Base-by-base conservation (phyloP, 768 basidiomycete species). In the Boletellus sp. region DNA sequence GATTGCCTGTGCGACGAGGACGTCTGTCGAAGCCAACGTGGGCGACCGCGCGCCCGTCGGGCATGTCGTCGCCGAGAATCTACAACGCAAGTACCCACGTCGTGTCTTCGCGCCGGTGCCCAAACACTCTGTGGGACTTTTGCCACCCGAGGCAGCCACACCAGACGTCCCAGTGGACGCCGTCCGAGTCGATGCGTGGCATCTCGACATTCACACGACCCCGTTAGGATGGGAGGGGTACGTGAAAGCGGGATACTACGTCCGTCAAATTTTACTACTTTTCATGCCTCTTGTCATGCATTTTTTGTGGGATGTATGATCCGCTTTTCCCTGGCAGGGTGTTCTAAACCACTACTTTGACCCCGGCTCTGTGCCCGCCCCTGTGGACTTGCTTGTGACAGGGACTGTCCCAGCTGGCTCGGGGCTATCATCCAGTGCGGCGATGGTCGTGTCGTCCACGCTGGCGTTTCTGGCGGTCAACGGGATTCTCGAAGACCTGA, bases 361-460 rank as follows among this genome's bases (percentile, higher is more conserved):
- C 16, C 47, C 59, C 3, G 52, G 51, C 8, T 58, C 58, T 3
- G 61, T 56, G 8, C 86, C 85, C 11, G 67, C 77, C 13, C 78
- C 84, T 4, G 80, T 87, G n/a, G 81, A 93, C 56, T 57, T 92
- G 10, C 74, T 93, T 4, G 81, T 91, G 11, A 83, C 84, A 0
- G 94, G 94, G 1, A 80, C 84, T 11, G 86, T 96, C 3, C 93
- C 93, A 0, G 79, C 89, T 2, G 94, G 92, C 0, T 87, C 89
- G 0, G 93, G 94, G 1, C 71, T 95, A 5, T 91, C 88, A 7
- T 91, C 88, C 3, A 91, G 88, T 55, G 89, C 90, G 0, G 93
- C 93, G 0, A 87, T 95, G 82, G 90, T 93, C 31, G 90, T 94
- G 20, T 87, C 89, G 0, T 89, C 87, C 35, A 87, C 90, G 0